Base-by-base conservation (phyloP, 768 basidiomycete genomes). In the Rossbeevera mucosa region DNA sequence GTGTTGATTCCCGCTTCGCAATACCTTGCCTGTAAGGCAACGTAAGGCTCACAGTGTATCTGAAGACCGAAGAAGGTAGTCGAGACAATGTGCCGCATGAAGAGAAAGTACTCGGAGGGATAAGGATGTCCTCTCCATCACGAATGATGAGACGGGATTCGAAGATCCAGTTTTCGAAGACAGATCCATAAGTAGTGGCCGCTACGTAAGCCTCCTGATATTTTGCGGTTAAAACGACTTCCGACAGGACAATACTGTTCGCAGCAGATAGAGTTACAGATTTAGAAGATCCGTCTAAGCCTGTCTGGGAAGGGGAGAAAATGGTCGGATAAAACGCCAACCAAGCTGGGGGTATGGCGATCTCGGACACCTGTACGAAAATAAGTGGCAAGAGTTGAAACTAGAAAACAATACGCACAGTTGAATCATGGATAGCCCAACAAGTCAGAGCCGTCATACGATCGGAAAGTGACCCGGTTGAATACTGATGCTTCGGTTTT, bases 11-110 rank as follows among this genome's bases (percentile, higher is more conserved):
- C 26, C 66, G 67, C 30, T 72, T 63, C 13, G 78, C 73, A 55
- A 75, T 70, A 26, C 92, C 92, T 71, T 93, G 91, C n/a, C 76
- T 70, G 21, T 85, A 82, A 9, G 92, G 90, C 53, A 86, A 79
- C 4, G 81, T 58, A 74, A 89, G 76, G 48, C 80, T 77, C 24
- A 89, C 64, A 41, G 71, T 74, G 54, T 79, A 85, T 30, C 62
- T 60, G 31, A 75, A 69, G 42, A 57, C 36, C n/a, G 36, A 47
- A 16, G 63, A 46, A 1, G 50, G 52, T 26, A 59, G 41, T 14
- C 26, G 59, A 42, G 44, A 53, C 14, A 45, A 44, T 30, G 50
- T 30, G 33, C 48, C 53, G 57, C 63, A 51, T n/a, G 61, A 47
- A 55, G 64, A 33, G 51, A 54, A 53, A 25, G 57, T 36, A 48